phyloP scores from a whole-genome alignment of 768 basidiomycete genomes.

The Kwoniella bestiolae region DNA sequence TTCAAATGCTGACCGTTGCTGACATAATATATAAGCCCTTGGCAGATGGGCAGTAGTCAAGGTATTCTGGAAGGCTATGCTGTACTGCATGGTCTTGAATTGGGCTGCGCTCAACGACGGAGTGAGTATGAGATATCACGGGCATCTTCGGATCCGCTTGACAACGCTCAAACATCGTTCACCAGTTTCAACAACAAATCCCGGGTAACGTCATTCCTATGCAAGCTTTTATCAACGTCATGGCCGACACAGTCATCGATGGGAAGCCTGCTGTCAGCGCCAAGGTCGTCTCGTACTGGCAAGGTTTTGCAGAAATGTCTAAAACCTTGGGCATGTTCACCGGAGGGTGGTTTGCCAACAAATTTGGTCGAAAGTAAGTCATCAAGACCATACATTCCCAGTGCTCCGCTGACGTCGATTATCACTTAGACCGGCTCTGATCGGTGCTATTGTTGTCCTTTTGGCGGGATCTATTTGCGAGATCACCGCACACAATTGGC shows the following conservation, averaged over 20 bases:
- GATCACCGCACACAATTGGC: constrained; percentile 29
- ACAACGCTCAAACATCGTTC: no score
- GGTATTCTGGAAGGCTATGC: no score
- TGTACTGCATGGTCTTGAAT: no score
- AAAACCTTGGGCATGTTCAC: constrained; percentile 36
- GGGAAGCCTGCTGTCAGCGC: constrained; percentile 31
- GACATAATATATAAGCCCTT: no score
- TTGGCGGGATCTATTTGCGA: constrained; percentile 31
- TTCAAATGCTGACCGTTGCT: no score
- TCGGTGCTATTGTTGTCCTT: constrained; percentile 21
- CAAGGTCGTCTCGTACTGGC: constrained; percentile 31
- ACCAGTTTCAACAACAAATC: constrained; percentile 15
- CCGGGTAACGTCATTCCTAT: constrained; percentile 36
- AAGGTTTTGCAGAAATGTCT: constrained; percentile 36
- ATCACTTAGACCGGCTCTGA: constrained; percentile 23
- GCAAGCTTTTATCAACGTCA: constrained; percentile 21
- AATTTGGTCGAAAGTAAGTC: constrained; percentile 38
- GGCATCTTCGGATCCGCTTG: no score
- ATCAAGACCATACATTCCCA: neutral
- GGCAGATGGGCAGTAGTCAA: no score
- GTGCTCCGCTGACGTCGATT: neutral
- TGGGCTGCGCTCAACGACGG: no score
- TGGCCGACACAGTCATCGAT: constrained; percentile 31
- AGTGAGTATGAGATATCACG: no score
- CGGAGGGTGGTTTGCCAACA: constrained; percentile 25